Conservation (phyloP, 768 basidiomycete genomes). For the Trametes coccinea region DNA sequence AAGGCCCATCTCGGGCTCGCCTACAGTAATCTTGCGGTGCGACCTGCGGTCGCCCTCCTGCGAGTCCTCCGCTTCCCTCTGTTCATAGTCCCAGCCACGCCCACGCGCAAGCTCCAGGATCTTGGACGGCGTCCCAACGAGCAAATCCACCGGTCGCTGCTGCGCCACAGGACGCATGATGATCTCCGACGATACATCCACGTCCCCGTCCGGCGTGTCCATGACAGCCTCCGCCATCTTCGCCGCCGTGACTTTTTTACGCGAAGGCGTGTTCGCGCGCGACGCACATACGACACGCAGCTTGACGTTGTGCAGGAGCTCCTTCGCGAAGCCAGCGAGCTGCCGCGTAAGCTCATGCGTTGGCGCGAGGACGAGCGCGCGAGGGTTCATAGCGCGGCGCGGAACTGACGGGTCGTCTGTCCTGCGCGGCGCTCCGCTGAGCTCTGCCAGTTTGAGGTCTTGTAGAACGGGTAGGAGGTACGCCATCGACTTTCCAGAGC, state of each 20-base stretch:
- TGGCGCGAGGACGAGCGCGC: slow-evolving; percentile 80
- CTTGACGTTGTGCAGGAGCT: slow-evolving; percentile 71
- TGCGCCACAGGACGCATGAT: slow-evolving; percentile 21
- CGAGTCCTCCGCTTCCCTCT: slow-evolving; percentile 27
- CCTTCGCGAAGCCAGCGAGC: slow-evolving; percentile 71
- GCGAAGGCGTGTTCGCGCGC: slow-evolving; percentile 48
- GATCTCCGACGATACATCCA: slow-evolving; percentile 30
- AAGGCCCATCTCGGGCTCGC: slow-evolving; percentile 60
- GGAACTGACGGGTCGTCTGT: slow-evolving; percentile 1
- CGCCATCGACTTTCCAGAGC: slow-evolving; percentile 90
- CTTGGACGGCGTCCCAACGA: slow-evolving; percentile 68
- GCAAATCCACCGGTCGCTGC: slow-evolving; percentile 47
- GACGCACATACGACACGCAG: slow-evolving; percentile 75
- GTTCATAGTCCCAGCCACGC: slow-evolving; percentile 50
- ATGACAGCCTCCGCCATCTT: slow-evolving; percentile 45
- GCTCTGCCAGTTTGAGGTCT: slow-evolving; percentile 68
- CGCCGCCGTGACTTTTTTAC: slow-evolving; percentile 41
- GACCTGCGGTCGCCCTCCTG: slow-evolving; percentile 28
- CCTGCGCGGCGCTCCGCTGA: slow-evolving; percentile 19
- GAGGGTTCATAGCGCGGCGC: slow-evolving; percentile 54
- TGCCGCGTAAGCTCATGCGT: slow-evolving; percentile 90
- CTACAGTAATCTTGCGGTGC: slow-evolving; percentile 43
- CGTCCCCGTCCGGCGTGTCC: slow-evolving; percentile 15
- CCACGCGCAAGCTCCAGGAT: slow-evolving; percentile 60
- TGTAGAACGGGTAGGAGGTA: slow-evolving; percentile 86